A percentile compares a stretch with the other conserved stretches of the same genome.
Evolutionary conservation across 2,329 filamentous ascomycete genomes (phyloP).

Genomic region (Trichoderma asperellum): DNA sequence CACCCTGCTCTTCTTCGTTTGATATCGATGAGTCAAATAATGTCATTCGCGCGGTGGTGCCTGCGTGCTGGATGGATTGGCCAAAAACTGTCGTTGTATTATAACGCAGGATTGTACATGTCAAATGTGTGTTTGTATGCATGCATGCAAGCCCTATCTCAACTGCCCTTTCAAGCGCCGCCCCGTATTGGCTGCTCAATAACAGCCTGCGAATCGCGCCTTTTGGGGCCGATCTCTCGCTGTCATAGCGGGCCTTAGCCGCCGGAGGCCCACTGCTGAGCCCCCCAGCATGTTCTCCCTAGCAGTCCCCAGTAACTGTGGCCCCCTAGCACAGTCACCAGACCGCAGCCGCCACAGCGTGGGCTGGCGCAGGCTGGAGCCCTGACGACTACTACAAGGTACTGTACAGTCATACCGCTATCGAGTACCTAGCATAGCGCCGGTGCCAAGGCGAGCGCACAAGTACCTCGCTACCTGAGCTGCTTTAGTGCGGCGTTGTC

Average conservation of each 20-base stretch:
- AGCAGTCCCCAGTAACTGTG: neutral
- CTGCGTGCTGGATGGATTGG: slow-evolving; percentile 19
- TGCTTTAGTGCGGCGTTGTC: slow-evolving; percentile 17
- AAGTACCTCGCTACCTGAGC: slow-evolving; percentile 6
- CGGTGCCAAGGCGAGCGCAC: neutral
- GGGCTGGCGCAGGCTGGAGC: slow-evolving; percentile 14
- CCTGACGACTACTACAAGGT: neutral
- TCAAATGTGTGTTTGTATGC: neutral
- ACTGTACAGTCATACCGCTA: neutral
- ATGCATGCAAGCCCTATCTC: slow-evolving; percentile 1
- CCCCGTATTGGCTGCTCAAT: neutral
- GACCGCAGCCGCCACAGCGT: slow-evolving; percentile 23
- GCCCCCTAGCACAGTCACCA: slow-evolving; percentile 15
- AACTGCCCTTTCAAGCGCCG: slow-evolving; percentile 11
- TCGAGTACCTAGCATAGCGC: neutral
- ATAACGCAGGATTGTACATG: neutral
- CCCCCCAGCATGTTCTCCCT: slow-evolving; percentile 10
- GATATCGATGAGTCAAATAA: neutral
- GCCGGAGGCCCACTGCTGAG: slow-evolving; percentile 6
- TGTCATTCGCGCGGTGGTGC: slow-evolving; percentile 1
- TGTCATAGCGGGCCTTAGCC: slow-evolving; percentile 21
- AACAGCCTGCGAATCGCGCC: neutral
- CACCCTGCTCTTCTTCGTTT: neutral
- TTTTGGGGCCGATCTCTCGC: slow-evolving; percentile 3
- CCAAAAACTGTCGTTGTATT: neutral